Evolutionary conservation across 768 basidiomycete genomes (phyloP).

Genomic region (Boletus barrowsii): DNA sequence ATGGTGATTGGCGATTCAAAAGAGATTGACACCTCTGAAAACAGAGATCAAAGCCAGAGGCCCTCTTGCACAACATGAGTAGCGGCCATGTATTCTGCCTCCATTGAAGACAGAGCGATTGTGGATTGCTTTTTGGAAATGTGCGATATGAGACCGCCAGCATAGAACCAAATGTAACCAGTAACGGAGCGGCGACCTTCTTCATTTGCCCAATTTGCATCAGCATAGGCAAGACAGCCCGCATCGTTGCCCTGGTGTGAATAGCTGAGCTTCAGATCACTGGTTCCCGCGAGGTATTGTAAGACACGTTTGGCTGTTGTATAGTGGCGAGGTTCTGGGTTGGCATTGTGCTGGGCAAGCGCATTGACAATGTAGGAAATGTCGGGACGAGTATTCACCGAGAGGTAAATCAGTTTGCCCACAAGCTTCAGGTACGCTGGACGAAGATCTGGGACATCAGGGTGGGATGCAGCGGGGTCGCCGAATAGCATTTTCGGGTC

Average conservation of each 20-base stretch:
- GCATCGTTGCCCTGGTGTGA: accelerated
- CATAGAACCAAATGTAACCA: neutral
- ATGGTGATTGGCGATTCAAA: neutral
- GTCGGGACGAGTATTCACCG: neutral
- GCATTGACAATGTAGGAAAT: neutral
- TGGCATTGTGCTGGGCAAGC: neutral
- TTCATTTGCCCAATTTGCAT: neutral
- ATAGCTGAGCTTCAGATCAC: neutral
- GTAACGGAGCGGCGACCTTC: neutral
- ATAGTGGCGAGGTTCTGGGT: neutral
- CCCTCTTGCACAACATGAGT: neutral
- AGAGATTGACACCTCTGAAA: neutral
- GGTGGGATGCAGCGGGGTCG: accelerated
- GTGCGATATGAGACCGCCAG: neutral
- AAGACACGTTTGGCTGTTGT: neutral
- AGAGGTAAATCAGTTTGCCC: neutral
- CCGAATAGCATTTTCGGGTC: neutral
- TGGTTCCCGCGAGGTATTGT: neutral
- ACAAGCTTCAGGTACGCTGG: neutral
- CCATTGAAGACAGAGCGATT: no score
- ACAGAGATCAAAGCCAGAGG: neutral
- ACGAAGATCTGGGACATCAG: neutral
- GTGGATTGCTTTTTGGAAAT: no score
- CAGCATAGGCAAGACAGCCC: neutral
- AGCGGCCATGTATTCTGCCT: neutral